These are phyloP conservation scores for Kingdonia uniflora DNA, from an alignment of 164 flowering plant species.

Conservation along the genomic window DNA sequence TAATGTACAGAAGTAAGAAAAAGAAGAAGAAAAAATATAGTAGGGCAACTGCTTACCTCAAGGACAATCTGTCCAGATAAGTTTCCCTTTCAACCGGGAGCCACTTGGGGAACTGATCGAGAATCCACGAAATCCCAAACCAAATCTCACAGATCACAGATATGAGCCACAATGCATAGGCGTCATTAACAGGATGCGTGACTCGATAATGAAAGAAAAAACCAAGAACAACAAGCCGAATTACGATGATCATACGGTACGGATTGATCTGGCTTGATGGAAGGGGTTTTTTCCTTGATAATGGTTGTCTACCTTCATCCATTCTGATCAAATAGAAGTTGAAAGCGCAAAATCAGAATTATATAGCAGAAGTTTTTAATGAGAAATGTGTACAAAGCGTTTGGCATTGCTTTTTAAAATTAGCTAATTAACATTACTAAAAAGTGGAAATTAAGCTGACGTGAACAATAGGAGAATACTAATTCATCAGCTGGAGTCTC, in stretches of 20 bases:
- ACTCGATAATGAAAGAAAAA: constrained; percentile 60
- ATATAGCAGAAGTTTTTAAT: too few species aligned
- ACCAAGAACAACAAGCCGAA: constrained; percentile 50
- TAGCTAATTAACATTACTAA: too few species aligned
- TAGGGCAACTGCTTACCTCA: constrained; percentile 27
- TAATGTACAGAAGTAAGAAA: too few species aligned
- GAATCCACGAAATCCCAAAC: constrained; percentile 64
- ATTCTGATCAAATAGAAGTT: constrained; percentile 30
- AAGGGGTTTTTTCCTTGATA: constrained; percentile 52
- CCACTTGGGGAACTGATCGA: constrained; percentile 69
- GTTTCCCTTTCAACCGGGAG: constrained; percentile 58
- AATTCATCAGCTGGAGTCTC: too few species aligned
- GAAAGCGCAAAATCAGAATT: too few species aligned
- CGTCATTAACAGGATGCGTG: constrained; percentile 47
- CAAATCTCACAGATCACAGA: constrained; percentile 67
- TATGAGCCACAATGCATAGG: constrained; percentile 48
- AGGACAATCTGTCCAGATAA: constrained; percentile 49
- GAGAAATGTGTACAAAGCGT: too few species aligned
- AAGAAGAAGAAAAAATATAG: neutral
- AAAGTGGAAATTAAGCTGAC: too few species aligned
- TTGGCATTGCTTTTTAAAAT: too few species aligned
- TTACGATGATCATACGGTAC: constrained; percentile 49
- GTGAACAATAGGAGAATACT: too few species aligned
- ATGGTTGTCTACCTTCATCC: constrained; percentile 61
- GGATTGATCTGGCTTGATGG: constrained; percentile 59